These are phyloP conservation scores for Mucor plumbeus DNA, from an alignment of 371 early-diverging fungal genomes.

Conservation along the genomic window DNA sequence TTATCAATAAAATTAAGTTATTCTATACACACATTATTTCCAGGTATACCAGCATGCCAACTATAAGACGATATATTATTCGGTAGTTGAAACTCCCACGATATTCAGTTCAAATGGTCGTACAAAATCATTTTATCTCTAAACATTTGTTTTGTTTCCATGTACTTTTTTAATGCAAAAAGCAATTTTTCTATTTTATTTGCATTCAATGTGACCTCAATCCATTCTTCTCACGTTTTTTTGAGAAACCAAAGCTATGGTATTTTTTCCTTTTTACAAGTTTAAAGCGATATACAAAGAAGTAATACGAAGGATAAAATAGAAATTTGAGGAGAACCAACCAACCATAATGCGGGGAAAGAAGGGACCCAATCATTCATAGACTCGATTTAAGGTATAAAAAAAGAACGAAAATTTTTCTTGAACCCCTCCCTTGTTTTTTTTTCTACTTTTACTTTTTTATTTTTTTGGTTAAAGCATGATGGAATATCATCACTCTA, in stretches of 20 bases:
- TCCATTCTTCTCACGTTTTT: neutral
- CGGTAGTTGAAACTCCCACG: neutral
- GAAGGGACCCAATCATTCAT: neutral
- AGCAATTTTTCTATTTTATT: neutral
- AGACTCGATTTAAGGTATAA: neutral
- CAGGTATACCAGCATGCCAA: neutral
- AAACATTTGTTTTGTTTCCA: neutral
- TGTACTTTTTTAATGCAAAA: neutral
- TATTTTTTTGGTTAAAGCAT: neutral
- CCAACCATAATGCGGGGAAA: slow-evolving; percentile 1
- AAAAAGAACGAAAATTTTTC: neutral
- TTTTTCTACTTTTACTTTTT: slow-evolving; percentile 6
- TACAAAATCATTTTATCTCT: neutral
- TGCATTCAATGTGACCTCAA: neutral
- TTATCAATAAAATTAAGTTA: neutral
- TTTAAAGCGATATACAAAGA: neutral
- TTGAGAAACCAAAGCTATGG: neutral
- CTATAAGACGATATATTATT: neutral
- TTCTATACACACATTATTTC: neutral
- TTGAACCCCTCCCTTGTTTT: neutral
- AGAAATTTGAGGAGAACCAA: neutral
- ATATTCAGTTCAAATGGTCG: neutral
- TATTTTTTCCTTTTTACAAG: too few species aligned
- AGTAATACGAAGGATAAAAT: neutral
- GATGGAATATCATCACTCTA: slow-evolving; percentile 15